phyloP scores from a whole-genome alignment of 306 rosid genomes.

The Inga leiocalycina region DNA sequence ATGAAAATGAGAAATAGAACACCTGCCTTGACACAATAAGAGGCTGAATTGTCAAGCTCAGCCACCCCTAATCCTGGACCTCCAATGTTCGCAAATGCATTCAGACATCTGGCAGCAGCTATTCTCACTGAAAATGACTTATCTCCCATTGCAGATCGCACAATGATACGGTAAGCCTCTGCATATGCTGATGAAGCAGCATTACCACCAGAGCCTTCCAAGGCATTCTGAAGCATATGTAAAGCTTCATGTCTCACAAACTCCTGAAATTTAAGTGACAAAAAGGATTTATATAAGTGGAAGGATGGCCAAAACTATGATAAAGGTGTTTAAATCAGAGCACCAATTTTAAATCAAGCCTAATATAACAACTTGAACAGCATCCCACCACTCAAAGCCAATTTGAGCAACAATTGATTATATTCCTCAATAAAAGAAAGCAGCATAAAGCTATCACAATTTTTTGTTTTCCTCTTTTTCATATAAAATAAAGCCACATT shows the following conservation, averaged over 20 bases:
- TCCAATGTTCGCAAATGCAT: slow-evolving; percentile 86
- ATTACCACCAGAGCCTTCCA: slow-evolving; percentile 90
- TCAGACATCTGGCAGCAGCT: slow-evolving; percentile 96
- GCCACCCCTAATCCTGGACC: slow-evolving; percentile 90
- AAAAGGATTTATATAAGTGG: slow-evolving; percentile 8
- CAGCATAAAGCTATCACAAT: background rate
- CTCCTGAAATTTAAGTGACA: slow-evolving; percentile 57
- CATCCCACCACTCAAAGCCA: background rate
- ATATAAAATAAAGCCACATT: background rate
- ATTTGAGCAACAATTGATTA: background rate
- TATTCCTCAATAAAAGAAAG: slow-evolving; percentile 1
- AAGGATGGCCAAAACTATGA: slow-evolving; percentile 17
- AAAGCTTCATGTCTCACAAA: slow-evolving; percentile 93
- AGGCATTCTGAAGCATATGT: slow-evolving; percentile 86
- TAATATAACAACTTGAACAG: background rate
- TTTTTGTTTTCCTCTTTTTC: background rate
- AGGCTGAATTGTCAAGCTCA: slow-evolving; percentile 87
- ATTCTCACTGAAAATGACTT: slow-evolving; percentile 93
- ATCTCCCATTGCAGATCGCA: slow-evolving; percentile 78
- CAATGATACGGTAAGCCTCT: slow-evolving; percentile 87
- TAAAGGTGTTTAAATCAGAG: background rate
- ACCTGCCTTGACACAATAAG: slow-evolving; percentile 88
- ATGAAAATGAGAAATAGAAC: slow-evolving; percentile 39
- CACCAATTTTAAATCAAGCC: background rate
- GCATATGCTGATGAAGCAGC: slow-evolving; percentile 86